Percentiles rank a stretch among this genome's conserved stretches.
Conservation (phyloP, 768 basidiomycete species). For the Rhodotorula taiwanensis region DNA sequence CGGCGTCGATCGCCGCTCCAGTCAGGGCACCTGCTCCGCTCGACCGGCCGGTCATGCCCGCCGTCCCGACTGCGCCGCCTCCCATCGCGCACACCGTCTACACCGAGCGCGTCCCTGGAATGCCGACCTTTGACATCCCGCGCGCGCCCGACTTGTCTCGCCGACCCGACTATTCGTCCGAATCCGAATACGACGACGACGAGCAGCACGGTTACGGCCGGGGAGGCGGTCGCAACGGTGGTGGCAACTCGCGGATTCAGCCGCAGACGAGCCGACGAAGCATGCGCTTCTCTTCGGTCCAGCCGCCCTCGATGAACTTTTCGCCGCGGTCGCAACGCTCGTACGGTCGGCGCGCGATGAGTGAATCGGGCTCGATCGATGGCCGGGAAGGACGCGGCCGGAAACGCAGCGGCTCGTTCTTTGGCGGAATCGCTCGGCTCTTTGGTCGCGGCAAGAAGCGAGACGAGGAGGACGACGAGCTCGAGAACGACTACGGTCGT, state of each 20-base stretch:
- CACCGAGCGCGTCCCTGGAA: conserved; percentile 19
- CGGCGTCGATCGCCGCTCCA: background rate
- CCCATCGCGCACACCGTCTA: conserved; percentile 12
- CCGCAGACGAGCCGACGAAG: background rate
- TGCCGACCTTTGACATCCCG: conserved; percentile 30
- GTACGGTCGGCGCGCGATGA: conserved; percentile 15
- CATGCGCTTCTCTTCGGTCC: conserved; percentile 5
- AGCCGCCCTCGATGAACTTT: background rate
- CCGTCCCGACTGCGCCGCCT: conserved; percentile 27
- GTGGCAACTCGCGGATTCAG: too few species aligned
- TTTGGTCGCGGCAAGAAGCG: conserved; percentile 19
- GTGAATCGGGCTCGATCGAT: conserved; percentile 23
- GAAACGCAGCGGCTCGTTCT: conserved; percentile 24
- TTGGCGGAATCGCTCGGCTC: conserved; percentile 29
- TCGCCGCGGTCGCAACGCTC: background rate
- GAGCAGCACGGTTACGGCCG: background rate
- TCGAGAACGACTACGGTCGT: background rate
- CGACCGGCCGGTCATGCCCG: conserved; percentile 17
- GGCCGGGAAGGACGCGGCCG: background rate
- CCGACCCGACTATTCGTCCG: conserved; percentile 10
- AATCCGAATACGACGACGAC: conserved; percentile 15
- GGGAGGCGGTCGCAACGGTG: background rate
- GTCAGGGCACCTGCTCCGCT: too few species aligned
- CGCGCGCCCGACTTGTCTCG: conserved; percentile 27
- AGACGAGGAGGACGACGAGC: background rate